Conservation (phyloP, 176 grass and related monocot genomes). For the Oryza glaberrima region DNA sequence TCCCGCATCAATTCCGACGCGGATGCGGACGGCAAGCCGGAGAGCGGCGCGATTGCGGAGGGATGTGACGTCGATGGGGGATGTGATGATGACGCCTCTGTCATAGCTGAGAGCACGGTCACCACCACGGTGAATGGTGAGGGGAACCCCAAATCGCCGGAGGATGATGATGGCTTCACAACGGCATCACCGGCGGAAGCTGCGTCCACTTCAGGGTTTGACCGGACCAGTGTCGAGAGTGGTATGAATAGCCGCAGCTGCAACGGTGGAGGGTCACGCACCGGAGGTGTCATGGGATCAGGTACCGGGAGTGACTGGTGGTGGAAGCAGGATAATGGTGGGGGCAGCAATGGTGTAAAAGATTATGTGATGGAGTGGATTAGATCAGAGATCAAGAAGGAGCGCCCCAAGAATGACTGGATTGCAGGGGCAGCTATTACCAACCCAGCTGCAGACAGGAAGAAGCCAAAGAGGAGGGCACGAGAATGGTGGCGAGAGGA, state of each 20-base stretch:
- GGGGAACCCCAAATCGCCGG: conserved; percentile 52
- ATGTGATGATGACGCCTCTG: conserved; percentile 46
- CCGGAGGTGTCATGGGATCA: conserved; percentile 4
- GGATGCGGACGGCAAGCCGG: conserved; percentile 33
- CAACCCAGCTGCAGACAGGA: conserved; percentile 38
- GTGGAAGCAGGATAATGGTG: conserved; percentile 50
- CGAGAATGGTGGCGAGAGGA: conserved; percentile 93
- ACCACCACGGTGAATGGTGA: conserved; percentile 53
- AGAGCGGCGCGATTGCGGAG: conserved; percentile 31
- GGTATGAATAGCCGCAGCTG: conserved; percentile 42
- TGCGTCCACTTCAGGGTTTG: conserved; percentile 56
- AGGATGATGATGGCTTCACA: conserved; percentile 48
- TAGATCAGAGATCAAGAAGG: conserved; percentile 85
- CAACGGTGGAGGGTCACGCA: conserved; percentile 25
- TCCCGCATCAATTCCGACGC: conserved; percentile 49
- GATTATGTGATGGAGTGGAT: conserved; percentile 96
- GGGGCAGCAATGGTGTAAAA: conserved; percentile 47
- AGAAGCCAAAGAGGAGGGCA: conserved; percentile 52
- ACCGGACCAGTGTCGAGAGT: conserved; percentile 61
- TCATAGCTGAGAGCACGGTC: conserved; percentile 46
- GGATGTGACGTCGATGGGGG: conserved; percentile 15
- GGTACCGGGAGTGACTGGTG: conserved; percentile 53
- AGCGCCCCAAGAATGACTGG: conserved; percentile 76
- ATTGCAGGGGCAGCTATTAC: conserved; percentile 37
- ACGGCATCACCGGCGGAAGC: conserved; percentile 49